These are phyloP conservation scores for Aspergillus affinis DNA, from an alignment of 495 filamentous ascomycete species.

Conservation along the genomic window DNA sequence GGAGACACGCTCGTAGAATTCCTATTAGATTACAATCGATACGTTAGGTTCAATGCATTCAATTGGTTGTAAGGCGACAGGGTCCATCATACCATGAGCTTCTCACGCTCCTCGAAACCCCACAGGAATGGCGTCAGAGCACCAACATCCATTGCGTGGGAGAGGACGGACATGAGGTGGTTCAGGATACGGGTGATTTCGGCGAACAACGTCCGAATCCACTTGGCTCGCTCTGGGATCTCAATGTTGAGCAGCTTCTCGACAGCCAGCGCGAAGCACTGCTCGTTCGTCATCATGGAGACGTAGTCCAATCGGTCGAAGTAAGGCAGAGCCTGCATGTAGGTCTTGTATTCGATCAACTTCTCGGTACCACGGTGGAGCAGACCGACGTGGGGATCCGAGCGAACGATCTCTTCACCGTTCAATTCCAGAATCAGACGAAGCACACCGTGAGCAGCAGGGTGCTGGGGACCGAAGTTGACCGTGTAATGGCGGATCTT, in stretches of 20 bases:
- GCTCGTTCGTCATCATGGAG: constrained; percentile 99
- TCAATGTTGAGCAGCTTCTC: constrained; percentile 99
- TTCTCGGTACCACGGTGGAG: constrained; percentile 98
- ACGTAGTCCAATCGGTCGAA: constrained; percentile 99
- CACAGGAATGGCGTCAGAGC: constrained; percentile 98
- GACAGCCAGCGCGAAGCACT: constrained; percentile 91
- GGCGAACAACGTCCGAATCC: constrained; percentile 92
- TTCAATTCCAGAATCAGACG: constrained; percentile 96
- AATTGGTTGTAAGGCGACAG: neutral
- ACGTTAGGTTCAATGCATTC: neutral
- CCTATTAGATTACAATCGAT: constrained; percentile 48
- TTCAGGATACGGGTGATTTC: constrained; percentile 96
- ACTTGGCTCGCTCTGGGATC: constrained; percentile 94
- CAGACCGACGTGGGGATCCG: constrained; percentile 95
- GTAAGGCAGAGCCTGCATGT: constrained; percentile 96
- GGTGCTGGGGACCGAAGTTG: constrained; percentile 99
- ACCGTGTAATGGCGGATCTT: constrained; percentile 99
- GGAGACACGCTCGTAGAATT: constrained; percentile 99
- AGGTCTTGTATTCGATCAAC: constrained; percentile 99
- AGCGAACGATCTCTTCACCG: constrained; percentile 95
- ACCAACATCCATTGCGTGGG: constrained; percentile 99
- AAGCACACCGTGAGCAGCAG: constrained; percentile 97
- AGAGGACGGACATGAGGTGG: constrained; percentile 96
- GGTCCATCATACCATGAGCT: constrained; percentile 80
- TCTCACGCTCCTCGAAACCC: constrained; percentile 99